Evolutionary conservation across 345 rosid genomes (phyloP).

Genomic region (Microcos paniculata): DNA sequence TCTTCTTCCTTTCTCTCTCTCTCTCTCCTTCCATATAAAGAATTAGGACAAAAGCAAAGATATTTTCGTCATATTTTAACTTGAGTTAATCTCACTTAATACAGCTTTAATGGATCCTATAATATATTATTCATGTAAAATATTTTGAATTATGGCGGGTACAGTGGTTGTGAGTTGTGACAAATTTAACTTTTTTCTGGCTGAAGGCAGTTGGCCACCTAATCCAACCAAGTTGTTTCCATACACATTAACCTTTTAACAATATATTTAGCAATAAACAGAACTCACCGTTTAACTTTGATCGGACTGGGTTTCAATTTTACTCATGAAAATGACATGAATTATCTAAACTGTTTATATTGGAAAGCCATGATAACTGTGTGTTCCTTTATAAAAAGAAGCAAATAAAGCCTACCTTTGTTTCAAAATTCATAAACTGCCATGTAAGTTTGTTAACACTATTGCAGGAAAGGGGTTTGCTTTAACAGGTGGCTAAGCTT

Average conservation of each 20-base stretch:
- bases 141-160: conserved; percentile 41
- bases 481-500: background rate
- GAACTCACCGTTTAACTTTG: background rate
- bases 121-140: background rate
- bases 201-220: conserved; percentile 38
- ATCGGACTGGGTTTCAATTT: background rate
- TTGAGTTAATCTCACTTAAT: conserved; percentile 10
- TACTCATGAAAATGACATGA: background rate
- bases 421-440: background rate
- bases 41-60: conserved; percentile 6
- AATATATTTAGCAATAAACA: background rate
- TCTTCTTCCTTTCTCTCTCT: background rate
- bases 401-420: too few species aligned
- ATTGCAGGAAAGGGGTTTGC: background rate
- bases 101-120: background rate
- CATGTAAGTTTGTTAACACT: too few species aligned
- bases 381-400: background rate
- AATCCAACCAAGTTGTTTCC: conserved; percentile 21
- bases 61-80: background rate
- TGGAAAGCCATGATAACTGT: background rate
- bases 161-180: conserved; percentile 18
- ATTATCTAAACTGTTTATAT: background rate
- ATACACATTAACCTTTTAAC: background rate
- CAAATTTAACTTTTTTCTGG: background rate
- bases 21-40: background rate